These are phyloP conservation scores for Platanus orientalis DNA, from an alignment of 164 flowering plant species.

Conservation along the genomic window DNA sequence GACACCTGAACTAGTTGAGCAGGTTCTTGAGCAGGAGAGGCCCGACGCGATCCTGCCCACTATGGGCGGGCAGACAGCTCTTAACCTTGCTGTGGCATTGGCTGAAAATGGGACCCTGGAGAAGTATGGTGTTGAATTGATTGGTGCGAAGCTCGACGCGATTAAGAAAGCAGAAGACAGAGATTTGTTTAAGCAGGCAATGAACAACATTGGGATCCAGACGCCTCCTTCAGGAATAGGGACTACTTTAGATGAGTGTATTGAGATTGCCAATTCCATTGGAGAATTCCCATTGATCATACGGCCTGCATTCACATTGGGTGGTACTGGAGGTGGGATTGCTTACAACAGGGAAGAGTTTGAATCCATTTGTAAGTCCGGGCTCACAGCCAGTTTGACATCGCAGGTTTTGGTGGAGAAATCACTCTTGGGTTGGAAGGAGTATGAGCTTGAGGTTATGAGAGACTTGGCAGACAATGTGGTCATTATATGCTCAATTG, in stretches of 20 bases:
- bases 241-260: slow-evolving; percentile 73
- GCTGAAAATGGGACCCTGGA: slow-evolving; percentile 81
- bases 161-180: slow-evolving; percentile 95
- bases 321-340: slow-evolving; percentile 95
- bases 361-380: slow-evolving; percentile 84
- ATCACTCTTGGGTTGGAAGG: slow-evolving; percentile 96
- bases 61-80: slow-evolving; percentile 98
- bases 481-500: slow-evolving; percentile 93
- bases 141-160: slow-evolving; percentile 95
- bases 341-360: slow-evolving; percentile 94
- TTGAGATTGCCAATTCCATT: slow-evolving; percentile 62
- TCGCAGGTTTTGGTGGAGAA: slow-evolving; percentile 94
- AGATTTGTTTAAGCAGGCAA: slow-evolving; percentile 90
- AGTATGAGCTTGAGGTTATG: slow-evolving; percentile 97
- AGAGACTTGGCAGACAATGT: slow-evolving; percentile 97
- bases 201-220: slow-evolving; percentile 79
- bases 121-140: slow-evolving; percentile 74
- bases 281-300: slow-evolving; percentile 92
- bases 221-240: slow-evolving; percentile 93
- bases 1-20: slow-evolving; percentile 89
- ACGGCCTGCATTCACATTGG: slow-evolving; percentile 84
- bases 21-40: slow-evolving; percentile 78
- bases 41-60: slow-evolving; percentile 95
- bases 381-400: slow-evolving; percentile 86
- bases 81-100: slow-evolving; percentile 86